Base-by-base conservation (phyloP, 805 yeast species). In the Cyberlindnera xishuangbannaensis region DNA sequence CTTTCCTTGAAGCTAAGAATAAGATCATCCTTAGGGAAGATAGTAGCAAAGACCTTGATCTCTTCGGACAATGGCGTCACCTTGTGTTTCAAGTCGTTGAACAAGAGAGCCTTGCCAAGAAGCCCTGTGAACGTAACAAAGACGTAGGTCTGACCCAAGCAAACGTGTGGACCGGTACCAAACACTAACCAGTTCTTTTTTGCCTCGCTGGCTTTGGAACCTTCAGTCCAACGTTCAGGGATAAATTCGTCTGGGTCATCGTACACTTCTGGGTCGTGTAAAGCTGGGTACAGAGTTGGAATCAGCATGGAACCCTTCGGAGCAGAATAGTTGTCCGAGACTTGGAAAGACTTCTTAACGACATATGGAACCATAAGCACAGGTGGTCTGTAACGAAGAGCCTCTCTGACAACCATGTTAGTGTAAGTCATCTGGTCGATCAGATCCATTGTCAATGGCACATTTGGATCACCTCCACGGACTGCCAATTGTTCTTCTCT, bases 281-380 rank as follows among this genome's bases (percentile, higher is more conserved):
- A 73, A 8, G 97, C 83, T 16, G 98, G 97, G 60, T 90, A 94
- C 46, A 86, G 63, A 6, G 97, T 85, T 40, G 98, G 98, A 48
- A 92, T 86, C 48, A 92, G 71, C 98, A 92, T 92, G 18, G 97
- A 71, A 28, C 97, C 97, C 65, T 87, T 88, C 57, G 98, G 98
- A 31, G 87, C 95, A 18, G 90, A 78, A 64, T 92, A 92, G 37
- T 69, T 73, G 12, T 81, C 80, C 25, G 85, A 73, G 33, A 92
- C 77, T 26, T 95, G 95, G 71, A 83, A 92, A 11, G 73, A 64
- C 58, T 86, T 71, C 70, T 92, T 92, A 34, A 74, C 96, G 40
- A 85, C 86, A 58, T 92, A 92, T 33, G 98, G 98, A 41, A 92
- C 97, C 98, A 92, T 92, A 37, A 88, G 55, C 42, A 92, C 98